Percentiles rank a stretch among this genome's conserved stretches.
These are phyloP conservation scores for Chrysoporthe deuterocubensis DNA, from an alignment of 2,329 filamentous ascomycete species.

Conservation along the genomic window DNA sequence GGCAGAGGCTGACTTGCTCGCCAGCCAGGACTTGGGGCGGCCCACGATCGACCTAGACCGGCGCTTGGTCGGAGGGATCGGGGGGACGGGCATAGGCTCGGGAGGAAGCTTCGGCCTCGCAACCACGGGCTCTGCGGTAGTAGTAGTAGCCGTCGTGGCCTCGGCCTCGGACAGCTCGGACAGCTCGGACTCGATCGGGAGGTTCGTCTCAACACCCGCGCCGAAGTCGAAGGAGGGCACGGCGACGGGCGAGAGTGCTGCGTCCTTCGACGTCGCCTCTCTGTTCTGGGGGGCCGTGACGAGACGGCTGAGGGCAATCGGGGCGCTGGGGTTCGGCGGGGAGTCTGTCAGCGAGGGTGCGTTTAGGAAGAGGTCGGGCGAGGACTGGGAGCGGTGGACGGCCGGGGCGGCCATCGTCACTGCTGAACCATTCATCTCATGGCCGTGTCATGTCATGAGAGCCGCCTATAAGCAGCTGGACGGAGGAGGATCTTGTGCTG, in stretches of 20 bases:
- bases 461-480: conserved; percentile 23
- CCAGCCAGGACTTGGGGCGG: conserved; percentile 58
- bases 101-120: conserved; percentile 23
- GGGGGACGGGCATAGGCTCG: conserved; percentile 34
- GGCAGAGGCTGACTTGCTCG: conserved; percentile 45
- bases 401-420: conserved; percentile 47
- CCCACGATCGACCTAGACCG: conserved; percentile 54
- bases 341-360: conserved; percentile 32
- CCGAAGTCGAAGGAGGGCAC: conserved; percentile 58
- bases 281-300: conserved; percentile 16
- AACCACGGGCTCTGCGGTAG: conserved; percentile 25
- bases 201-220: conserved; percentile 46
- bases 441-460: conserved; percentile 34
- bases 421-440: conserved; percentile 50
- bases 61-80: conserved; percentile 36
- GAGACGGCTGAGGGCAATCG: conserved; percentile 13
- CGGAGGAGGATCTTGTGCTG: not conserved
- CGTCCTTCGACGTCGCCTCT: conserved; percentile 1
- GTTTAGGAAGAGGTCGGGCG: conserved; percentile 36
- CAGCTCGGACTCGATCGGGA: conserved; percentile 49
- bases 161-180: conserved; percentile 33
- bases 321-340: conserved; percentile 27
- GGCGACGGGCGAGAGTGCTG: conserved; percentile 45
- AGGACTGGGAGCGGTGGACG: conserved; percentile 43
- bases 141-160: conserved; percentile 24